phyloP scores from a whole-genome alignment of 805 yeast species.

The Teunomyces funiuensis region DNA sequence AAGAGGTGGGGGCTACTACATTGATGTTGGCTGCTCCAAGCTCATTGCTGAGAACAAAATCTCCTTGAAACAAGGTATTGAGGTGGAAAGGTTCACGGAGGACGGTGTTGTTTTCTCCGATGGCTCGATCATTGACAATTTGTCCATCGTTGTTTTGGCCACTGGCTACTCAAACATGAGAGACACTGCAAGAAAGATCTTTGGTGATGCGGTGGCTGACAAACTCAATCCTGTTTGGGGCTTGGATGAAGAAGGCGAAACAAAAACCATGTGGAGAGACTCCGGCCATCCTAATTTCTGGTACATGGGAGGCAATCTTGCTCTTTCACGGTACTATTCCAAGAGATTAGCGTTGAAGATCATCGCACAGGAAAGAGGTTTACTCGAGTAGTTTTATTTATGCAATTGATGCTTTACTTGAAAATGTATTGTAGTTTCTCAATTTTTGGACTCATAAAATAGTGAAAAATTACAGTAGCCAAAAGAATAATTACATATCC shows the following conservation, averaged over 20 bases:
- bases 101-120: neutral
- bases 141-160: neutral
- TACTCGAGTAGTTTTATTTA: too few relatives aligned
- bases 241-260: neutral
- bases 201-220: neutral
- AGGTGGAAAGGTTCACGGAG: neutral
- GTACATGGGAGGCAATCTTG: neutral
- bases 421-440: too few relatives aligned
- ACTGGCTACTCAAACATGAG: neutral
- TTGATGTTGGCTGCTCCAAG: neutral
- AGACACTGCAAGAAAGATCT: neutral
- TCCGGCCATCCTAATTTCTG: neutral
- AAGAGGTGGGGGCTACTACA: neutral
- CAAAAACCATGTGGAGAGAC: neutral
- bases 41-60: neutral
- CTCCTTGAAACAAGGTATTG: neutral
- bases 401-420: too few relatives aligned
- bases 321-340: neutral
- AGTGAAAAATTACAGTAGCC: too few relatives aligned
- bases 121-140: neutral
- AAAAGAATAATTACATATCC: too few relatives aligned
- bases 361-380: neutral
- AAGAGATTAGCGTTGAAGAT: neutral
- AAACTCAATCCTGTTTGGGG: neutral
- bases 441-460: too few relatives aligned